Base-by-base conservation (phyloP, 2,329 filamentous ascomycete genomes). In the Pseudogymnoascus sp. region DNA sequence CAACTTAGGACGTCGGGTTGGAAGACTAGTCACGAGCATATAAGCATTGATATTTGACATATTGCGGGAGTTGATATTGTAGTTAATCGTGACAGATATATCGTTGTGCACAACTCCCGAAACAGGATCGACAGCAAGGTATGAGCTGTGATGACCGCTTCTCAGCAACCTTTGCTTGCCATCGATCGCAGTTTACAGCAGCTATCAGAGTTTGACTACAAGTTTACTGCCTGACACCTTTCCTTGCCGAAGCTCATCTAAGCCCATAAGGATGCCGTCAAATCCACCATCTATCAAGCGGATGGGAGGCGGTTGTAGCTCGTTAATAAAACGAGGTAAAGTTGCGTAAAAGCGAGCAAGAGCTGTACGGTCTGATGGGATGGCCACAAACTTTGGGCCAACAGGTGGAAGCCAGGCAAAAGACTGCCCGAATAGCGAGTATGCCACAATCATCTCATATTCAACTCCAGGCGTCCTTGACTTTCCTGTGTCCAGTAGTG, bases 371-470 rank as follows among this genome's bases (percentile, higher is more conserved):
- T 70, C 67, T 5, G 61, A 37, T 3, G 67, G 60, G 56, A 59
- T 65, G 39, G 69, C 71, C 61, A 68, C 69, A 59, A 62, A 69
- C 38, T 68, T 70, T 7, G 69, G 69, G 0, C 68, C 69, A 0
- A 69, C 39, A 0, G 68, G 69, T 1, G 66, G 65, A 12, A 70
- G 59, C 63, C 66, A 66, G 33, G 65, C 62, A 48, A 71, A 71
- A 1, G 64, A n/a, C 3, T 55, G 61, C 0, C 69, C 69, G 10
- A 68, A 61, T 2, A 65, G 19, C 0, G 67, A 68, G 38, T 68
- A 70, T 1, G 66, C 61, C 63, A 70, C 64, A 10, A 70, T 64
- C 38, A 63, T 18, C 3, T 67, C 63, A 52, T 65, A 63, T 8
- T 60, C 59, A 12, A 69, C 67, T 8, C 62, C 63, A 1, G 63